phyloP scores from a whole-genome alignment of 495 filamentous ascomycete genomes.

The Aspergillus campestris region DNA sequence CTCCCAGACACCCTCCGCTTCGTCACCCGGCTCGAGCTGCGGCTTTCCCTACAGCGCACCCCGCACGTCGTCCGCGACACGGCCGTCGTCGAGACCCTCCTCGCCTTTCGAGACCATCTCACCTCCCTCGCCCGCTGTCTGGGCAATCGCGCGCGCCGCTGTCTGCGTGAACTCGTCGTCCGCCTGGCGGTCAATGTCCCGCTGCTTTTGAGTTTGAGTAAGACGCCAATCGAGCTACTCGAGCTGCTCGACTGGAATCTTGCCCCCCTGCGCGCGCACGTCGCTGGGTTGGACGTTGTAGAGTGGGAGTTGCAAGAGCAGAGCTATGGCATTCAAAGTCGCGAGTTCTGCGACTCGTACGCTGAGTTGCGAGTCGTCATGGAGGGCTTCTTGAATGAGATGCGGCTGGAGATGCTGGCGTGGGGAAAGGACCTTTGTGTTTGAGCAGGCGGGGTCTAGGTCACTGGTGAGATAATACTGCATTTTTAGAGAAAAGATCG shows the following conservation, averaged over 20 bases:
- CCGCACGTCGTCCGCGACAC: slow-evolving; percentile 1
- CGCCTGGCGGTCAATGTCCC: slow-evolving; percentile 3
- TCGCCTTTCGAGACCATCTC: slow-evolving; percentile 3
- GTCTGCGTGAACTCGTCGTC: neutral
- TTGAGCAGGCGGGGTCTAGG: no score
- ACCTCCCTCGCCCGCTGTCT: neutral
- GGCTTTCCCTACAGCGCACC: slow-evolving; percentile 1
- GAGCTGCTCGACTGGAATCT: slow-evolving; percentile 3
- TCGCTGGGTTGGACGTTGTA: neutral
- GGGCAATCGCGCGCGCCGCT: neutral
- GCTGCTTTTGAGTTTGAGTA: slow-evolving; percentile 6
- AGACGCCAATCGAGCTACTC: slow-evolving; percentile 4
- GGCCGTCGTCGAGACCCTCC: neutral
- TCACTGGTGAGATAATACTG: no score
- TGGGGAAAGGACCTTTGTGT: neutral
- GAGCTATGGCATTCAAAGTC: slow-evolving; percentile 7
- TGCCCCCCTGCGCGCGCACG: neutral
- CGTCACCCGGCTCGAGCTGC: slow-evolving; percentile 1
- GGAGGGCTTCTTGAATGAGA: slow-evolving; percentile 1
- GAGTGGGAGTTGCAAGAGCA: slow-evolving; percentile 3
- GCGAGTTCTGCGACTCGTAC: slow-evolving; percentile 3
- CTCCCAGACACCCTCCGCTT: neutral
- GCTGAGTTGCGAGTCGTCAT: slow-evolving; percentile 1
- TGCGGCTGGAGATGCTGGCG: slow-evolving; percentile 4
- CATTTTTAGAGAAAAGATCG: no score